These are phyloP conservation scores for Mimosa pudica DNA, from an alignment of 306 rosid genomes.

Conservation along the genomic window DNA sequence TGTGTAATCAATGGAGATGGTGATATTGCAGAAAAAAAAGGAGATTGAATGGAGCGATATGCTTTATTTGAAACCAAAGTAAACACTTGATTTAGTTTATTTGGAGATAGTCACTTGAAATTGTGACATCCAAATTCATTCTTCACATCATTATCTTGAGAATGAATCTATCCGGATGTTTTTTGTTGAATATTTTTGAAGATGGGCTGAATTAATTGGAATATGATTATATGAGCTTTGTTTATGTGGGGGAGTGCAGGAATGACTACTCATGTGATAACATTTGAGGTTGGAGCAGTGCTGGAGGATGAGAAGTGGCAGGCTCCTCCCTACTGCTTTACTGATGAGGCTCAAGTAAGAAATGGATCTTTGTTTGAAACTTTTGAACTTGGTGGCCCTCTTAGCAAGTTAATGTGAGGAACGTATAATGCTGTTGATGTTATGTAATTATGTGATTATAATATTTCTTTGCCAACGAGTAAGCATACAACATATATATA, in stretches of 20 bases:
- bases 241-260: slow-evolving; percentile 44
- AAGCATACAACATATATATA: no score
- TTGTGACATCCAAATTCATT: no score
- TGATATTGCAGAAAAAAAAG: no score
- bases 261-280: slow-evolving; percentile 85
- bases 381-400: slow-evolving; percentile 11
- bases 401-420: slow-evolving; percentile 41
- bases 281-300: slow-evolving; percentile 87
- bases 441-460: slow-evolving; percentile 28
- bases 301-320: slow-evolving; percentile 88
- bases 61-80: no score
- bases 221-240: background rate
- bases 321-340: slow-evolving; percentile 81
- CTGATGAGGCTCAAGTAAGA: slow-evolving; percentile 7
- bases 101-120: background rate
- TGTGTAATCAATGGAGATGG: no score
- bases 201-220: background rate
- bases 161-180: background rate
- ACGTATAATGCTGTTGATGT: background rate
- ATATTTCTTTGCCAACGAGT: background rate
- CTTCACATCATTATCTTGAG: background rate
- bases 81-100: no score
- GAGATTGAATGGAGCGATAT: no score
- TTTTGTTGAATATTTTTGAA: no score
- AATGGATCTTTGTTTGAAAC: background rate